These are phyloP conservation scores for Coemansia sp. DNA, from an alignment of 192 early-diverging fungal species.

Conservation along the genomic window DNA sequence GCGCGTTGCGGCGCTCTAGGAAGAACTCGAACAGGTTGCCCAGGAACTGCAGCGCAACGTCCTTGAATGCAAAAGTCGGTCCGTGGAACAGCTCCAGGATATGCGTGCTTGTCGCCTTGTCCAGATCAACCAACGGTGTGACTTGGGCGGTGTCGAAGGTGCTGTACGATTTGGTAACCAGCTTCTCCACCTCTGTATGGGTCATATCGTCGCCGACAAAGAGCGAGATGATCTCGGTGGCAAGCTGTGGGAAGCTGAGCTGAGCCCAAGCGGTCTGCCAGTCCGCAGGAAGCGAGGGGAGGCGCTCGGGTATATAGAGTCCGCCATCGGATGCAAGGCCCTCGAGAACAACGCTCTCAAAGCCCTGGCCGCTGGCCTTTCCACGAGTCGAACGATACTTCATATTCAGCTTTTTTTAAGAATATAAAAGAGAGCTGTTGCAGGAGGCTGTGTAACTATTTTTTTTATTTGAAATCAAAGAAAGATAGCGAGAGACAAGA, in stretches of 20 bases:
- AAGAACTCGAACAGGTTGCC: conserved; percentile 99
- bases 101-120: conserved; percentile 17
- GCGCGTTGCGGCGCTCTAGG: conserved; percentile 70
- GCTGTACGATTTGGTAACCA: conserved; percentile 72
- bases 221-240: conserved; percentile 76
- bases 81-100: conserved; percentile 95
- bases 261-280: conserved; percentile 71
- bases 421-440: conserved; percentile 3
- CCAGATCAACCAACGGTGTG: conserved; percentile 70
- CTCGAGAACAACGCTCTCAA: conserved; percentile 89
- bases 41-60: conserved; percentile 94
- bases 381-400: conserved; percentile 90
- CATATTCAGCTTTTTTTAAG: conserved; percentile 56
- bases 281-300: conserved; percentile 72
- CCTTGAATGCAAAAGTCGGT: conserved; percentile 98
- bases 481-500: conserved; percentile 5
- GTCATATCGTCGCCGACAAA: conserved; percentile 87
- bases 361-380: conserved; percentile 64
- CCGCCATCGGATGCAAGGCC: conserved; percentile 94
- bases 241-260: conserved; percentile 79
- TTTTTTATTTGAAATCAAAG: conserved; percentile 8
- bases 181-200: conserved; percentile 62
- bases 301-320: conserved; percentile 84
- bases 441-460: too few relatives aligned
- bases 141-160: conserved; percentile 77